phyloP scores from a whole-genome alignment of 441 rosid genomes.

The Gossypium davidsonii region DNA sequence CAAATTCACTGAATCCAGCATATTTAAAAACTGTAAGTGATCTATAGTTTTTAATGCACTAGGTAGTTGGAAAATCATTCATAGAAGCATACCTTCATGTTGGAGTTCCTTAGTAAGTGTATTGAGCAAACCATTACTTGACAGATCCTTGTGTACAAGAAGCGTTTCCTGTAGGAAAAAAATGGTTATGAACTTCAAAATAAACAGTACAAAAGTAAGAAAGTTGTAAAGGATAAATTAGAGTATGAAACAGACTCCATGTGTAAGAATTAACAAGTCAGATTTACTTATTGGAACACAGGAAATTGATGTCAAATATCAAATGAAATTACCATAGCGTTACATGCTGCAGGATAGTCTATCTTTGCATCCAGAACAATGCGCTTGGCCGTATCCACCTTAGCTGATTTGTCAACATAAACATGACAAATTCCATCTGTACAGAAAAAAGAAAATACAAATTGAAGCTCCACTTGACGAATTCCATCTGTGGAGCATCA shows the following conservation, averaged over 20 bases:
- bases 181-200: constrained; percentile 10
- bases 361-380: constrained; percentile 60
- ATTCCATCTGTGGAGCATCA: background rate
- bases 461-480: background rate
- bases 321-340: constrained; percentile 39
- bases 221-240: background rate
- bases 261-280: background rate
- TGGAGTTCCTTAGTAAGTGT: constrained; percentile 26
- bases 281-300: background rate
- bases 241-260: background rate
- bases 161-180: constrained; percentile 36
- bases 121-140: constrained; percentile 19
- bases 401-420: constrained; percentile 65
- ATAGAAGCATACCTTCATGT: constrained; percentile 28
- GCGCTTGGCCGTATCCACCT: constrained; percentile 52
- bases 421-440: constrained; percentile 81
- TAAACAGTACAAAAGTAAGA: background rate
- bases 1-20: background rate
- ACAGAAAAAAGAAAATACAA: background rate
- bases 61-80: background rate
- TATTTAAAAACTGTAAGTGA: background rate
- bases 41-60: background rate
- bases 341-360: constrained; percentile 83
- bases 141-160: constrained; percentile 38
- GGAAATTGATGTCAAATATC: background rate